Base-by-base conservation (phyloP, 2,329 filamentous ascomycete genomes). In the Fusarium avenaceum region DNA sequence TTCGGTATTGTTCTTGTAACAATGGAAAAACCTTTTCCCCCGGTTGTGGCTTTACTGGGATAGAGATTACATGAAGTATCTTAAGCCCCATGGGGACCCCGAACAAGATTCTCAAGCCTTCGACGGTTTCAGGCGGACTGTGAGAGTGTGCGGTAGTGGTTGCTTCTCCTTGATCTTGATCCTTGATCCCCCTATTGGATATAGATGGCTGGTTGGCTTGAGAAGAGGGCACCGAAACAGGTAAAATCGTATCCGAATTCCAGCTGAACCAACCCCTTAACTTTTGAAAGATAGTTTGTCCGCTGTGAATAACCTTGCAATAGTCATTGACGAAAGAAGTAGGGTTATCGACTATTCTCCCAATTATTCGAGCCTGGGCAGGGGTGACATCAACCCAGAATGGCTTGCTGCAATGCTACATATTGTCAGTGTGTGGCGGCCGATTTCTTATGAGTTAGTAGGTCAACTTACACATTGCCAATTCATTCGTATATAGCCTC, bases 91-190 rank as follows among this genome's bases (percentile, higher is more conserved):
- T 28, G 14, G 52, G 57, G 15, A 60, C 43, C 7, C 57, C 57
- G 22, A 60, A 39, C 20, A 50, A 20, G n/a, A 57, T 57, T 28
- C 44, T 61, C 17, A 61, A 13, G 19, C 28, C 52, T n/a, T 39
- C 24, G 2, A n/a, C 5, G 53, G 55, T 13, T 20, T 3, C 9
- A 19, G 24, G 30, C n/a, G 39, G 33, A 6, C 8, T 30, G 7
- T 40, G 24, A 22, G 19, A 47, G 7, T 39, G 44, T 15, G 26
- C 19, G 17, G 17, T 13, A 19, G 20, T 33, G 14, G 13, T 20
- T 15, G 33, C 28, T 17, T 20, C 28, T 7, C 4, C 32, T 22
- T 24, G 53, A 28, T 15, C 15, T 7, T n/a, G 52, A n/a, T 15
- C 35, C 4, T 22, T 24, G 28, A 13, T 11, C 7, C 11, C 43